Evolutionary conservation across 2,329 filamentous ascomycete species (phyloP).

Genomic region (Fusarium sp.): DNA sequence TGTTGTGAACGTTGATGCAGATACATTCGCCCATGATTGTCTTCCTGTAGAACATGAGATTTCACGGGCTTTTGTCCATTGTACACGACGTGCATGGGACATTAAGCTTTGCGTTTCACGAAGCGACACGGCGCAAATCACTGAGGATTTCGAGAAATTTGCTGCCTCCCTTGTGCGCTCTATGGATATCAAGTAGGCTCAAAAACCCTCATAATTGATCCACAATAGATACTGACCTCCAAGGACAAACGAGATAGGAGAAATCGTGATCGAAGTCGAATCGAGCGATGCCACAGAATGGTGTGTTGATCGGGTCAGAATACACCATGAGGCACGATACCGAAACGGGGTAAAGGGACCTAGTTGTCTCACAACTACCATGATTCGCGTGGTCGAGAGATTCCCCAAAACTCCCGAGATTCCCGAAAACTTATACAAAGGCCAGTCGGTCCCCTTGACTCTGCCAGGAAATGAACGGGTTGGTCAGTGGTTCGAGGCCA

Average conservation of each 20-base stretch:
- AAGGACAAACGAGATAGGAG: constrained; percentile 32
- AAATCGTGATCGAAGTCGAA: constrained; percentile 34
- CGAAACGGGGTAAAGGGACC: constrained; percentile 2
- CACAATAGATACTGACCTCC: constrained; percentile 11
- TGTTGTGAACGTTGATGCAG: constrained; percentile 47
- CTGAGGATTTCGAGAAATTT: constrained; percentile 35
- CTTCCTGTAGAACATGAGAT: constrained; percentile 37
- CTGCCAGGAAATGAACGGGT: constrained; percentile 16
- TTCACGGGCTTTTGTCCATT: constrained; percentile 48
- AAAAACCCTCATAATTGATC: not conserved
- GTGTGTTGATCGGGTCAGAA: constrained; percentile 31
- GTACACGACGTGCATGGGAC: constrained; percentile 50
- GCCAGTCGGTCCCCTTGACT: constrained; percentile 19
- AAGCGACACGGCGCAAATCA: constrained; percentile 18
- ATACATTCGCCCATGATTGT: constrained; percentile 43
- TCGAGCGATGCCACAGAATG: constrained; percentile 10
- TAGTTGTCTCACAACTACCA: constrained; percentile 43
- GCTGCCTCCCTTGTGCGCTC: constrained; percentile 41
- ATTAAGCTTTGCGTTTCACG: constrained; percentile 45
- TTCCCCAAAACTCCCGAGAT: not conserved
- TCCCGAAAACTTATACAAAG: constrained; percentile 6
- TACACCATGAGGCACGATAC: constrained; percentile 45
- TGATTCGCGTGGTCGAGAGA: constrained; percentile 39
- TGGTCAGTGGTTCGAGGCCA: constrained; percentile 49
- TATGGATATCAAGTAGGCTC: constrained; percentile 45